A percentile compares a stretch with the other conserved stretches of the same genome.
Conservation (phyloP, 148 eudicot genomes). For the Suaeda aralocaspica region DNA sequence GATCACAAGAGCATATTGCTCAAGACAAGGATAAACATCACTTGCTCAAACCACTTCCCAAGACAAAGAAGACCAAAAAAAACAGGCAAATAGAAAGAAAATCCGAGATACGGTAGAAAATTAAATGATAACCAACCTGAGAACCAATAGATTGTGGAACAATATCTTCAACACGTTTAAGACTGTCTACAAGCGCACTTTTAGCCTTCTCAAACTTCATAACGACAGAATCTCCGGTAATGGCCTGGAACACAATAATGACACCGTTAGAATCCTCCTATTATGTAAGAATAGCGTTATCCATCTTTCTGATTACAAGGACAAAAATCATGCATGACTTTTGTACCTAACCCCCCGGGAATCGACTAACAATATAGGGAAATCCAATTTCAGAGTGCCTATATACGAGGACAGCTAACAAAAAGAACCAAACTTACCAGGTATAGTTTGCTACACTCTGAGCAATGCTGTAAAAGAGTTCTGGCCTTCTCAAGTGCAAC, state of each 20-base stretch:
- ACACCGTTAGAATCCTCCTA: conserved; percentile 15
- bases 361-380: background rate
- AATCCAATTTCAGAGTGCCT: background rate
- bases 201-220: conserved; percentile 88
- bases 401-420: background rate
- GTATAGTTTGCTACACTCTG: conserved; percentile 92
- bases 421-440: conserved; percentile 47
- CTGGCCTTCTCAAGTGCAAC: conserved; percentile 90
- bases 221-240: conserved; percentile 87
- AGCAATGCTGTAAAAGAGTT: conserved; percentile 83
- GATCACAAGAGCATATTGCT: background rate
- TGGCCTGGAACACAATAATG: conserved; percentile 57
- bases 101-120: background rate
- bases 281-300: background rate
- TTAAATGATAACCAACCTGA: conserved; percentile 50
- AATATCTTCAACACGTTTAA: conserved; percentile 80
- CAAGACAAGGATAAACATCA: background rate
- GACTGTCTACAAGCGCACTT: conserved; percentile 71
- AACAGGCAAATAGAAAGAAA: background rate
- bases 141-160: conserved; percentile 82
- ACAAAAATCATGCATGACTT: background rate
- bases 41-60: background rate
- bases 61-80: background rate
- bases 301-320: background rate
- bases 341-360: background rate